Base-by-base conservation (phyloP, 2,329 filamentous ascomycete species). In the Fusarium vanettenii region DNA sequence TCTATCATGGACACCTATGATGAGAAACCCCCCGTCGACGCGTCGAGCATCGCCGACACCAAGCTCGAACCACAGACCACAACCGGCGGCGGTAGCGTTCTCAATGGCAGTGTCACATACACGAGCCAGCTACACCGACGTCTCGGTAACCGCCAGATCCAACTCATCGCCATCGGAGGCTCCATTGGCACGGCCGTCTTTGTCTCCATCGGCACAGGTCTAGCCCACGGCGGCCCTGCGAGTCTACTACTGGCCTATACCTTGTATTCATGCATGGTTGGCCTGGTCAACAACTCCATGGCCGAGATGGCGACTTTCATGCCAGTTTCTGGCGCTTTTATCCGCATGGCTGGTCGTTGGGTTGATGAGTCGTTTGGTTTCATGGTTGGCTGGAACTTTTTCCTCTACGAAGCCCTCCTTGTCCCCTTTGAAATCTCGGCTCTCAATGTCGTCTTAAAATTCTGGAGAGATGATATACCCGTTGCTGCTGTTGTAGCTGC, bases 301-400 rank as follows among this genome's bases (percentile, higher is more conserved):
- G 63, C 52, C n/a, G 52, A 65, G 29, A 65, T 65, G 63, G 63
- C 63, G 3, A 45, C 56, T 2, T 65, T 60, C 7, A 65, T 48
- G 59, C 63, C 63, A 10, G 63, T 65, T 1, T 60, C 63, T 14
- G 63, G 63, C 14, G 63, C 63, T 9, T 65, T 65, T 48, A 65
- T 65, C 18, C 55, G 63, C 2, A 65, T 65, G 63, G 63, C 63
- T 22, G 63, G 63, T 18, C 63, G 50, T 9, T 65, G 63, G 63
- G 63, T 65, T 37, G 63, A 65, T 10, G 63, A 65, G 39, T 57
- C 63, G 25, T 65, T 65, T 48, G 52, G 63, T n/a, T 65, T 65
- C 18, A 65, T 65, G 63, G 63, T 65, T 22, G 63, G 63, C 20
- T 65, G 63, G 63, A 65, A 65, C 52, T 65, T 65, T 10, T 65